These are phyloP conservation scores for Kuraishia cidri DNA, from an alignment of 805 yeast species.

Conservation along the genomic window DNA sequence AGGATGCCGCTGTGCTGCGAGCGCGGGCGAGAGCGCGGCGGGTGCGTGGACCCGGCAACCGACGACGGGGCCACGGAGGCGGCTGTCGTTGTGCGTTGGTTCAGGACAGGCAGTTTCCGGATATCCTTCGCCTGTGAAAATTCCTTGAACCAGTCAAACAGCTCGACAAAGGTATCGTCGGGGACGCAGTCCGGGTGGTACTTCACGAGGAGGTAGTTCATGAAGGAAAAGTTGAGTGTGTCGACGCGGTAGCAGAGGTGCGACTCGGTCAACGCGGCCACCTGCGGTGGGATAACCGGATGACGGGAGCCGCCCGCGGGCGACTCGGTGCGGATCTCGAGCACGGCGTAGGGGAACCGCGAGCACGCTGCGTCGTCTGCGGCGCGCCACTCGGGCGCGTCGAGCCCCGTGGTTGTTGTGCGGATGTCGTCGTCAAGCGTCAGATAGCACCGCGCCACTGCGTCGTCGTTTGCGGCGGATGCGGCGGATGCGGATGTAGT, in stretches of 20 bases:
- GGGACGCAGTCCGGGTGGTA: conserved; percentile 10
- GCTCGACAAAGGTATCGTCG: conserved; percentile 14
- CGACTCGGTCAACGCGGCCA: conserved; percentile 30
- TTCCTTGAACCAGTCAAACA: conserved; percentile 20
- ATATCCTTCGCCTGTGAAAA: conserved; percentile 22
- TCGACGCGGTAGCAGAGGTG: conserved; percentile 41
- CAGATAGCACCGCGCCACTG: conserved; percentile 12
- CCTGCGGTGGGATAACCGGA: conserved; percentile 26
- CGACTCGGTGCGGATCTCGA: conserved; percentile 37
- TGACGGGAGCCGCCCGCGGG: conserved; percentile 12
- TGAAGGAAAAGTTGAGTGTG: conserved; percentile 19
- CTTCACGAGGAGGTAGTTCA: conserved; percentile 18
- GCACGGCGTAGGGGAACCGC: conserved; percentile 37
- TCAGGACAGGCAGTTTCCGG: conserved; percentile 30
- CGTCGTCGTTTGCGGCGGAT: neutral
- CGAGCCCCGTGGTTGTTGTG: neutral
- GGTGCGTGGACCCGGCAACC: neutral
- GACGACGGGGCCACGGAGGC: neutral
- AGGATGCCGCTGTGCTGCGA: conserved; percentile 14
- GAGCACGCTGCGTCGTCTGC: conserved; percentile 3
- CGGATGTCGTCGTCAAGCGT: conserved; percentile 18
- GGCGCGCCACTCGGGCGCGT: neutral
- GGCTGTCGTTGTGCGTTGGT: neutral
- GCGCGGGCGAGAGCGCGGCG: neutral
- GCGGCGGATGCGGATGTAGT: conserved; percentile 6